Base-by-base conservation (phyloP, 164 flowering plant species). In the Berberis thunbergii region DNA sequence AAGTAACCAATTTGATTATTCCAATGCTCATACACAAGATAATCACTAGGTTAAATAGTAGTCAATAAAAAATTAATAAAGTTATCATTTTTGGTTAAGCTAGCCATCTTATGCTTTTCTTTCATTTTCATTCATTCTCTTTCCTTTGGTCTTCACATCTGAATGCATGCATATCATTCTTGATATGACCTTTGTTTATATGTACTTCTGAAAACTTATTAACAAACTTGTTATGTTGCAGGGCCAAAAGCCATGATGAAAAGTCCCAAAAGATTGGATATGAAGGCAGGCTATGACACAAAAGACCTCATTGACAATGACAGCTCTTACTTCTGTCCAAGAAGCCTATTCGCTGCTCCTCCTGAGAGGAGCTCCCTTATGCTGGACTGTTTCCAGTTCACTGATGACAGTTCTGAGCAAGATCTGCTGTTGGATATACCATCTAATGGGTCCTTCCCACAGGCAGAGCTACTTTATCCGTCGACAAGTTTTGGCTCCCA, bases 401-500 rank as follows among this genome's bases (percentile, higher is more conserved):
- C 67, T 0, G 89, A 83, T 62, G 90, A 82, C 53, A 79, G 68
- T 67, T 78, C 79, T 38, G 94, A 86, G 63, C 92, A 88, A 74
- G 97, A 88, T 77, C 69, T 94, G 70, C 90, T 91, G 64, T 76
- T 90, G 55, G 91, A 88, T 58, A 76, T 94, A 52, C 97, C 92
- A 54, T 83, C 87, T 60, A 81, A 82, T 59, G 68, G 84, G 52
- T 82, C 85, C 43, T 88, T 94, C 61, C 85, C 97, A 3, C 82
- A 90, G 71, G 97, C 98, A 60, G 97, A 94, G 75, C 96, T 90
- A 52, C 84, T 93, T 48, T 73, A 70, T 66, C 87, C 85, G 12
- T 46, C 74, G 46, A 52, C 77, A 41, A 78, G 79, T 65, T 75
- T 72, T 58, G 72, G 74, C 48, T 59, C 72, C 43, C 77, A 74